A percentile compares a stretch with the other conserved stretches of the same genome.
Evolutionary conservation across 2,329 filamentous ascomycete species (phyloP).

Genomic region (Neurospora crassa): DNA sequence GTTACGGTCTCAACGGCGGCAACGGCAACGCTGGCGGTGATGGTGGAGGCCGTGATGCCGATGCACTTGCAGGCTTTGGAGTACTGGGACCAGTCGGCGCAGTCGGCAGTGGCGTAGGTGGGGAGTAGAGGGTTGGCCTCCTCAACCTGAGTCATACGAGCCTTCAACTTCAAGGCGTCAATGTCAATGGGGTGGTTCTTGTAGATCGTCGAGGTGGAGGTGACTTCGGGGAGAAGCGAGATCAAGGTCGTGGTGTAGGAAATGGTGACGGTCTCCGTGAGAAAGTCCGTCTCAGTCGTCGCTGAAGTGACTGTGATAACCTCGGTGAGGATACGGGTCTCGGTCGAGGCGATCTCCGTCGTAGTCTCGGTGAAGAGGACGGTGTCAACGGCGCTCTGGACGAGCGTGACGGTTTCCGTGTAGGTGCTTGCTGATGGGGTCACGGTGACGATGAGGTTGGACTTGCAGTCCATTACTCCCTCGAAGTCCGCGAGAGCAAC

Average conservation of each 20-base stretch:
- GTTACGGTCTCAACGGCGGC: slow-evolving; percentile 1
- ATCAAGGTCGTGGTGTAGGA: slow-evolving; percentile 1
- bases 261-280: slow-evolving; percentile 4
- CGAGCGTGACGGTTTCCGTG: slow-evolving; percentile 3
- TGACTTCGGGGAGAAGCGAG: neutral
- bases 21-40: neutral
- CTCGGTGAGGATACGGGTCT: slow-evolving; percentile 4
- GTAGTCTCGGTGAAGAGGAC: slow-evolving; percentile 3
- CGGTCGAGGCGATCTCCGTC: slow-evolving; percentile 3
- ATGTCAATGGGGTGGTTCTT: neutral
- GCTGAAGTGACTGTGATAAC: neutral
- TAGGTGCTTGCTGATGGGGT: slow-evolving; percentile 3
- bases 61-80: slow-evolving; percentile 6
- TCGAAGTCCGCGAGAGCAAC: neutral
- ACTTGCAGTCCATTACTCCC: slow-evolving; percentile 4
- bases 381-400: slow-evolving; percentile 5
- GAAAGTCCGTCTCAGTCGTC: slow-evolving; percentile 1
- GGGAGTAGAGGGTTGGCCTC: neutral
- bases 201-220: neutral
- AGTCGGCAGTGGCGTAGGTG: slow-evolving; percentile 2
- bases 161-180: neutral
- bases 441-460: slow-evolving; percentile 7
- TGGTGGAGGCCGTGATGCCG: slow-evolving; percentile 1
- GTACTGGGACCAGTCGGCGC: slow-evolving; percentile 7
- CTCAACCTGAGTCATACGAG: neutral